Base-by-base conservation (phyloP, 2,329 filamentous ascomycete genomes). In the Myriosclerotinia duriaeana region DNA sequence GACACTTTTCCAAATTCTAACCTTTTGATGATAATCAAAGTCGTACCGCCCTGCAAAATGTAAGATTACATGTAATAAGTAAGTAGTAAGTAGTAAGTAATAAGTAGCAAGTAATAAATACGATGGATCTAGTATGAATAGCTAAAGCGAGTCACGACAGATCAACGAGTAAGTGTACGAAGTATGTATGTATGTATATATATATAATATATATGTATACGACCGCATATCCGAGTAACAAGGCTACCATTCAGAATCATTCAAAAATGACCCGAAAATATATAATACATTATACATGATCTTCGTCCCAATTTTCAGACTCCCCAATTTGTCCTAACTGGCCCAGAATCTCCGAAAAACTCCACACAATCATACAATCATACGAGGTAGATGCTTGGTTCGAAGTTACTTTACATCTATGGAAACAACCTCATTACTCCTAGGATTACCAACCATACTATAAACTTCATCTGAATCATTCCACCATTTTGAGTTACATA, bases 171-270 rank as follows among this genome's bases (percentile, higher is more conserved):
- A 44, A 20, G 38, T 58, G 44, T 34, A n/a, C n/a, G n/a, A n/a
- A n/a, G n/a, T n/a, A 34, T 34, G 30, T 34, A 34, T 20, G 9
- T 36, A 11, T 34, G 22, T n/a, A 36, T 60, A 4, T 34, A 44
- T 30, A 22, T 58, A 58, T 26, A 26, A 26, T 26, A 26, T 20
- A 5, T 36, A 11, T 34, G 22, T n/a, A 36, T 60, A 36, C 20
- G 30, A 60, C 42, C 30, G 56, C 56, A 60, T 22, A 48, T 60
- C 56, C 20, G 56, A 60, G 56, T 60, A 60, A 60, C 56, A 60
- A 48, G 56, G 56, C 56, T 48, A 60, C 42, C 42, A 60, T 15
- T 46, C 26, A 59, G 11, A 20, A 36, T 30, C 56, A 38, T 17
- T 36, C 22, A 14, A 38, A 50, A 60, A 60, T 60, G 44, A 38